Evolutionary conservation across 495 filamentous ascomycete genomes (phyloP).

Genomic region (Neurospora sp.): DNA sequence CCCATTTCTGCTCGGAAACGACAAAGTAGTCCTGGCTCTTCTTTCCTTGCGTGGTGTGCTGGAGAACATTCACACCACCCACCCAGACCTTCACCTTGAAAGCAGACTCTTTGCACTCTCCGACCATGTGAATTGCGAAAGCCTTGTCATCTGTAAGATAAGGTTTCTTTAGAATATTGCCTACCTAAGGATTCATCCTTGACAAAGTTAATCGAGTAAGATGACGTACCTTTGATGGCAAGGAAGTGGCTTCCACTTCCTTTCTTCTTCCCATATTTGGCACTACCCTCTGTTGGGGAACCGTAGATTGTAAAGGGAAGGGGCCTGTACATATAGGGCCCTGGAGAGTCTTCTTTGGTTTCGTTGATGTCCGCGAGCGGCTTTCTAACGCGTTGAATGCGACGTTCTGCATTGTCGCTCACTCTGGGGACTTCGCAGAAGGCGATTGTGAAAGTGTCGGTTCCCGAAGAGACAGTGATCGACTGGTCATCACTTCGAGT

Average conservation of each 20-base stretch:
- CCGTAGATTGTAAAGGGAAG: neutral
- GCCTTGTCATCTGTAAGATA: neutral
- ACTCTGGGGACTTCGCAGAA: neutral
- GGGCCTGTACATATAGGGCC: too few relatives aligned
- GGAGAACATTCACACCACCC: neutral
- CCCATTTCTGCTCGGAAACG: neutral
- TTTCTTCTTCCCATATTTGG: neutral
- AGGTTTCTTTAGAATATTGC: neutral
- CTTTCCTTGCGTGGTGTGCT: neutral
- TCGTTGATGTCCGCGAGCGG: neutral
- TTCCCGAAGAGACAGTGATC: neutral
- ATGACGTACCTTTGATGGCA: neutral
- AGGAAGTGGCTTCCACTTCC: neutral
- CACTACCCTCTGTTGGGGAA: neutral
- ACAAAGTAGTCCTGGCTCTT: neutral
- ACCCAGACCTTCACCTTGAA: neutral
- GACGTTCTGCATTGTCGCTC: neutral
- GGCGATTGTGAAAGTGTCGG: neutral
- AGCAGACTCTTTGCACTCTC: neutral
- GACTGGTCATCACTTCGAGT: neutral
- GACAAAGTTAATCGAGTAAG: rapidly evolving
- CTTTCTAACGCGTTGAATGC: neutral
- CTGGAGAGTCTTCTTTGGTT: neutral
- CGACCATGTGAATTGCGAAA: neutral
- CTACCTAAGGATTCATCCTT: neutral